Evolutionary conservation across 2,329 filamentous ascomycete species (phyloP).

Genomic region (Aspergillus sclerotialis): DNA sequence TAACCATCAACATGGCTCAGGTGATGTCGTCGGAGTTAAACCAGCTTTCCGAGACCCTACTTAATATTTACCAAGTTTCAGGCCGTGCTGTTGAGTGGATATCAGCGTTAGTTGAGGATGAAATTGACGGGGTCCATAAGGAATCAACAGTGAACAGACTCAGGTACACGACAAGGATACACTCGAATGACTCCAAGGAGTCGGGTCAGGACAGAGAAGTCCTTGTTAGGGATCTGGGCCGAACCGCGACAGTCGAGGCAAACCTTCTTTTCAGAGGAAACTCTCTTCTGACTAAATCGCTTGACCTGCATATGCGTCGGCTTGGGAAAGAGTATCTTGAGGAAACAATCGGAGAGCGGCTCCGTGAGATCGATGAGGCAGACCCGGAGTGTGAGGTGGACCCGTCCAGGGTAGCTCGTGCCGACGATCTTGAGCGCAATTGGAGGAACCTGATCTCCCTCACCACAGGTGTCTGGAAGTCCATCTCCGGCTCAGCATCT

Average conservation of each 20-base stretch:
- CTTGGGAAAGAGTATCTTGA: conserved; percentile 89
- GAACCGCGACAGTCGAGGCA: conserved; percentile 66
- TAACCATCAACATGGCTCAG: conserved; percentile 78
- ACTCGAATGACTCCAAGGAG: conserved; percentile 54
- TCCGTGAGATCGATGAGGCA: conserved; percentile 81
- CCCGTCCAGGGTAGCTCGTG: conserved; percentile 63
- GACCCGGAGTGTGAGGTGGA: conserved; percentile 95
- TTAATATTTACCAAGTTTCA: conserved; percentile 94
- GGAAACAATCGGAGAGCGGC: conserved; percentile 75
- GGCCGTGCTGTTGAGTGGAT: conserved; percentile 82
- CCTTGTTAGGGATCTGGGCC: conserved; percentile 57
- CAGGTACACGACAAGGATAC: conserved; percentile 57
- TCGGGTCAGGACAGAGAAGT: conserved; percentile 51
- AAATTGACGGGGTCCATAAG: conserved; percentile 87
- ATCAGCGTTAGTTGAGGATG: conserved; percentile 86
- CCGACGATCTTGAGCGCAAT: conserved; percentile 71
- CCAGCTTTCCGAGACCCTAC: conserved; percentile 72
- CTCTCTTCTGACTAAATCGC: conserved; percentile 81
- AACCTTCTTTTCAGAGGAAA: conserved; percentile 95
- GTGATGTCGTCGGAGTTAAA: conserved; percentile 71
- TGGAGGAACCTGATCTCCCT: conserved; percentile 71
- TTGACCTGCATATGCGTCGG: conserved; percentile 93
- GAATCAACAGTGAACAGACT: conserved; percentile 63
- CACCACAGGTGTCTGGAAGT: conserved; percentile 79
- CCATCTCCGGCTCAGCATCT: conserved; percentile 66